phyloP scores from a whole-genome alignment of 1,284 basidiomycete genomes.

The Pascua guehoae region DNA sequence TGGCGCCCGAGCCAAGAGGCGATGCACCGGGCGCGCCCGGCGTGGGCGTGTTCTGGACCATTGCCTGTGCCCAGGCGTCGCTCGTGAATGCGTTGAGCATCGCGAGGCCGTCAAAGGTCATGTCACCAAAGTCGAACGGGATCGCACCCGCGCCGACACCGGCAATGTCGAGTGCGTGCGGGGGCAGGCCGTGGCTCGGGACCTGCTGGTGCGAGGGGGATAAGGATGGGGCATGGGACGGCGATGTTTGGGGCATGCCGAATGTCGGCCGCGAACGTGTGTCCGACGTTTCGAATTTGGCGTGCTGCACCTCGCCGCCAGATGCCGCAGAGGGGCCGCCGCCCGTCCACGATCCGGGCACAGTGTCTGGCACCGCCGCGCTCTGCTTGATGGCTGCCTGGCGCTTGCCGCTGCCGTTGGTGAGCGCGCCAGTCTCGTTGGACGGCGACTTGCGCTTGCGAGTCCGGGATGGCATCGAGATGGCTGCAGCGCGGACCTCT shows the following conservation, averaged over 20 bases:
- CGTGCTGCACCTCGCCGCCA: neutral
- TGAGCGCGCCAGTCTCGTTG: neutral
- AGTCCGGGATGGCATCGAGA: neutral
- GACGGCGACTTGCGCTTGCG: conserved; percentile 31
- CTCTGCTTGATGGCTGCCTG: neutral
- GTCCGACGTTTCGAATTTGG: neutral
- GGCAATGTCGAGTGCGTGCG: neutral
- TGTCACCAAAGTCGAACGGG: conserved; percentile 43
- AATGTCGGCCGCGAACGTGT: neutral
- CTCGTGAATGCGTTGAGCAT: conserved; percentile 43
- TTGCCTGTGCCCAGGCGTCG: conserved; percentile 13
- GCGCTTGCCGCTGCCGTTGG: conserved; percentile 1
- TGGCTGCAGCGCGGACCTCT: conserved; percentile 27
- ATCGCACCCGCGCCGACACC: conserved; percentile 3
- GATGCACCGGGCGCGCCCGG: neutral
- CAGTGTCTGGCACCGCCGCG: neutral
- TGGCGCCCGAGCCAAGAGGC: neutral
- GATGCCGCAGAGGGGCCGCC: neutral
- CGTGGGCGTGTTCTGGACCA: neutral
- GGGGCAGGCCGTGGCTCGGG: neutral
- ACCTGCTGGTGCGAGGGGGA: neutral
- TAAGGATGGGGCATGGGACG: neutral
- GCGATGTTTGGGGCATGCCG: neutral
- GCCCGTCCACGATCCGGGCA: neutral
- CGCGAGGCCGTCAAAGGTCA: conserved; percentile 44